Evolutionary conservation across 2,329 filamentous ascomycete genomes (phyloP).

Genomic region (Fusarium praegraminearum): DNA sequence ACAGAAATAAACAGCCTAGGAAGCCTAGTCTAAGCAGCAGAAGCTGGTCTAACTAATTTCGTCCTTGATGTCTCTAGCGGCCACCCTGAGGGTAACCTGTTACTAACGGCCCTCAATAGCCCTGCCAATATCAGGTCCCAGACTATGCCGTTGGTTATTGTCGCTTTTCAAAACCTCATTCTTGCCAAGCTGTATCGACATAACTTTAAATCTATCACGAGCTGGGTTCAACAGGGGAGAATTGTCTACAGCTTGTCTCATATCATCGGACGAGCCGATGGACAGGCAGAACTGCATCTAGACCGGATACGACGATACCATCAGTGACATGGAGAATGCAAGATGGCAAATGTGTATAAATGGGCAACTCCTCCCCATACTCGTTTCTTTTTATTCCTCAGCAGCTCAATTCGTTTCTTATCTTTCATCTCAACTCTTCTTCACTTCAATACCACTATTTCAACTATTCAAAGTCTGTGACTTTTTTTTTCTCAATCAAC

Average conservation of each 20-base stretch:
- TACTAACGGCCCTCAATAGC: not conserved
- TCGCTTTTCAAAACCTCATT: not conserved
- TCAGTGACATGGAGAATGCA: accelerated
- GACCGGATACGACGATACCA: accelerated
- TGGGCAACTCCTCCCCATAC: accelerated
- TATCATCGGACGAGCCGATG: not conserved
- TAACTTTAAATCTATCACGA: slow-evolving; percentile 15
- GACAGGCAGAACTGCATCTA: not conserved
- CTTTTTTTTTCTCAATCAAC: not conserved
- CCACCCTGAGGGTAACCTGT: no score
- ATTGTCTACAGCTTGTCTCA: not conserved
- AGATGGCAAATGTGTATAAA: not conserved
- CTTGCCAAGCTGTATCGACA: not conserved
- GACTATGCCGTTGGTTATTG: not conserved
- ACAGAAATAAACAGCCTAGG: no score
- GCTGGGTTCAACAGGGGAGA: not conserved
- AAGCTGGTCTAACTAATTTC: no score
- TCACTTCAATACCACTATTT: not conserved
- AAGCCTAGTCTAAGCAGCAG: no score
- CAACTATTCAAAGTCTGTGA: not conserved
- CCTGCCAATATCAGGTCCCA: not conserved
- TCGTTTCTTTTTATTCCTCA: not conserved
- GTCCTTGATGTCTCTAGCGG: no score
- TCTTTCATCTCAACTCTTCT: not conserved
- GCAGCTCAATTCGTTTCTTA: slow-evolving; percentile 1